phyloP scores from a whole-genome alignment of 306 rosid species.

The Trifolium repens region DNA sequence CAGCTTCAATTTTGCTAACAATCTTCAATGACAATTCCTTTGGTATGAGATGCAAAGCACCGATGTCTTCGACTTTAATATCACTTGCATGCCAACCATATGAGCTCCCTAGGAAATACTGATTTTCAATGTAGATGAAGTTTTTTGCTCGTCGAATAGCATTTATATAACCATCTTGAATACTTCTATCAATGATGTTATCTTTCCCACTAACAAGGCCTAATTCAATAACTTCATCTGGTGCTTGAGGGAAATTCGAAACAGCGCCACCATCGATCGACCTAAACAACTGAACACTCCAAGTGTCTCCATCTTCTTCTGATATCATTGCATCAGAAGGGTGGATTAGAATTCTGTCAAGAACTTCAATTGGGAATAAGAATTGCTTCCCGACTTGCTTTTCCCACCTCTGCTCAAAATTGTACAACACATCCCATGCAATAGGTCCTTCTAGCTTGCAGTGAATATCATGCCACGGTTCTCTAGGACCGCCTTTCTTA shows the following conservation, averaged over 20 bases:
- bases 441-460: slow-evolving; percentile 78
- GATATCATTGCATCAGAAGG: slow-evolving; percentile 43
- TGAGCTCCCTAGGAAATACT: slow-evolving; percentile 85
- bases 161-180: slow-evolving; percentile 76
- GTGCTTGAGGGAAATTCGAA: slow-evolving; percentile 56
- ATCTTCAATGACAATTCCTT: slow-evolving; percentile 81
- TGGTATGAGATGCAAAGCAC: slow-evolving; percentile 80
- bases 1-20: slow-evolving; percentile 73
- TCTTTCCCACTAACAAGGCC: slow-evolving; percentile 83
- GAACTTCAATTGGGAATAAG: slow-evolving; percentile 40
- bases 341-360: slow-evolving; percentile 45
- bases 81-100: slow-evolving; percentile 66
- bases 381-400: slow-evolving; percentile 55
- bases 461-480: slow-evolving; percentile 94
- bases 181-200: slow-evolving; percentile 65
- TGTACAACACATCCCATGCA: slow-evolving; percentile 88
- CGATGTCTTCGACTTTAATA: slow-evolving; percentile 58
- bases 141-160: slow-evolving; percentile 74
- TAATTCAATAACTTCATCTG: slow-evolving; percentile 39
- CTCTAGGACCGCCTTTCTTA: slow-evolving; percentile 84
- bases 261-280: slow-evolving; percentile 85
- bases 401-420: slow-evolving; percentile 88
- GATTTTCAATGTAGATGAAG: slow-evolving; percentile 88
- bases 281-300: slow-evolving; percentile 86
- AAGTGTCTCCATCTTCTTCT: slow-evolving; percentile 47